phyloP scores from a whole-genome alignment of 2,329 filamentous ascomycete species.

The Calonectria honghensis region DNA sequence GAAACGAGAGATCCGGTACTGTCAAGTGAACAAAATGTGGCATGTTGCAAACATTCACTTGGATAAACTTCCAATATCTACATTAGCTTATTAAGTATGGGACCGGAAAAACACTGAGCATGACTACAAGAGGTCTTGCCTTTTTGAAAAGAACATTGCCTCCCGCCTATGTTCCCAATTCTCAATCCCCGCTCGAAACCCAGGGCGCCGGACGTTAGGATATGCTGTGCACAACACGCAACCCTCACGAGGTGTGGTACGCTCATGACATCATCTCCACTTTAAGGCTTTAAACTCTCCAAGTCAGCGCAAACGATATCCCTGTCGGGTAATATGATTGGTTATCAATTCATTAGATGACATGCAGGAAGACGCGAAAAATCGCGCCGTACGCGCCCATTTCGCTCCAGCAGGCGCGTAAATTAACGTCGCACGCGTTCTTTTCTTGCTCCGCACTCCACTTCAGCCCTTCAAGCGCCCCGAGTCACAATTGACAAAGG shows the following conservation, averaged over 20 bases:
- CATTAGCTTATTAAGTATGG: not conserved
- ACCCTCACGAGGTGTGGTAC: constrained; percentile 22
- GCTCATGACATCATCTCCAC: constrained; percentile 49
- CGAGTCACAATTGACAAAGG: constrained; percentile 32
- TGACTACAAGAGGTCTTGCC: not conserved
- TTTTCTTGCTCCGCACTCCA: constrained; percentile 30
- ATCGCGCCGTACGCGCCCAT: constrained; percentile 48
- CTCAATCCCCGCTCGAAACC: not conserved
- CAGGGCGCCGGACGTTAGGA: not conserved
- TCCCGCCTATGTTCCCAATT: not conserved
- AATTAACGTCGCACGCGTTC: constrained; percentile 51
- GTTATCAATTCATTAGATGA: constrained; percentile 41
- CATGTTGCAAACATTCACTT: not conserved
- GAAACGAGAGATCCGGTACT: not conserved
- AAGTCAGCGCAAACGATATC: constrained; percentile 17
- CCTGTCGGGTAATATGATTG: constrained; percentile 47
- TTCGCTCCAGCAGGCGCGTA: constrained; percentile 50
- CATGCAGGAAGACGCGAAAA: constrained; percentile 49
- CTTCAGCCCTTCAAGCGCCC: constrained; percentile 24
- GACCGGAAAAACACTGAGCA: not conserved
- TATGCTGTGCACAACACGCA: not conserved
- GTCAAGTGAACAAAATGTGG: not conserved
- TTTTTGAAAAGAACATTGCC: not conserved
- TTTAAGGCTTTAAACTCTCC: constrained; percentile 5
- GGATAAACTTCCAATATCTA: not conserved